A percentile compares a stretch with the other conserved stretches of the same genome.
These are phyloP conservation scores for Colletotrichum scovillei DNA, from an alignment of 2,329 filamentous ascomycete species.

Conservation along the genomic window DNA sequence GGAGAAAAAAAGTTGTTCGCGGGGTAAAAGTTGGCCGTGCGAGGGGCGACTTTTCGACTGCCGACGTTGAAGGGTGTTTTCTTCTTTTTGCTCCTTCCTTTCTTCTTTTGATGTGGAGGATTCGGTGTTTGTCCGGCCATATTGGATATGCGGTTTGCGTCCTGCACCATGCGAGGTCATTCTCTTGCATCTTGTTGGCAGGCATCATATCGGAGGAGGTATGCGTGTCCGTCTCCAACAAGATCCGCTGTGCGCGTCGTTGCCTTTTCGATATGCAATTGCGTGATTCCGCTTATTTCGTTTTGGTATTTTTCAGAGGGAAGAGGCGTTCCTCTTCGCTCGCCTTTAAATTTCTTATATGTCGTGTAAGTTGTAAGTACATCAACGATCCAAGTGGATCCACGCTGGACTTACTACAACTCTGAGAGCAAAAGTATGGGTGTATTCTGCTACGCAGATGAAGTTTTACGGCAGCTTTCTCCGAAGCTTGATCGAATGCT, in stretches of 20 bases:
- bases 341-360: too few species aligned
- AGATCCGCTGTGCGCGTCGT: neutral
- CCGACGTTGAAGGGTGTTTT: neutral
- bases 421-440: too few species aligned
- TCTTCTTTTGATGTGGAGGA: neutral
- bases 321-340: too few species aligned
- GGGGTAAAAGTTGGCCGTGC: slow-evolving; percentile 2
- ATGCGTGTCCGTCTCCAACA: neutral
- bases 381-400: too few species aligned
- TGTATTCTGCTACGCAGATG: too few species aligned
- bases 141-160: neutral
- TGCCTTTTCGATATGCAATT: too few species aligned
- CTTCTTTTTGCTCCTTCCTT: neutral
- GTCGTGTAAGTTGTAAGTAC: too few species aligned
- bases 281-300: too few species aligned
- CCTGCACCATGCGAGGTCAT: neutral
- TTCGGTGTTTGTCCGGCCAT: neutral
- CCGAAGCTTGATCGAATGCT: too few species aligned
- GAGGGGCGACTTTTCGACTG: neutral
- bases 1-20: neutral
- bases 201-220: neutral
- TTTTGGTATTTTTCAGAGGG: too few species aligned
- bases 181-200: neutral
- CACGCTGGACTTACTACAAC: too few species aligned
- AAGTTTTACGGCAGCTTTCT: too few species aligned